Conservation (phyloP, 805 yeast species). For the Wickerhamomyces alni region DNA sequence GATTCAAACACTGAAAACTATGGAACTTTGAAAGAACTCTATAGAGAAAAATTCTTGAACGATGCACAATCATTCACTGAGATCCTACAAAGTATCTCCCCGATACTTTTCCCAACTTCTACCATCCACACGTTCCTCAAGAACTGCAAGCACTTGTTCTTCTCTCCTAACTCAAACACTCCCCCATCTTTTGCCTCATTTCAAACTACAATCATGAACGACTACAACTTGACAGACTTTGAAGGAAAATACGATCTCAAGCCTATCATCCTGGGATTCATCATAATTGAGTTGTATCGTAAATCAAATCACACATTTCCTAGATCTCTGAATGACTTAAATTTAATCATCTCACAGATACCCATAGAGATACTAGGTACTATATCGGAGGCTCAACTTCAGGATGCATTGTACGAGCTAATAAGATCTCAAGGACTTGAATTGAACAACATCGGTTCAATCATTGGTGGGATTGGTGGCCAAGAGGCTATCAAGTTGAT, state of each 20-base stretch:
- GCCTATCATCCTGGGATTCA: neutral
- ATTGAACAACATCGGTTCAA: slow-evolving; percentile 53
- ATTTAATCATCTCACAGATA: neutral
- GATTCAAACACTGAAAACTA: slow-evolving; percentile 65
- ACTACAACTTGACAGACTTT: neutral
- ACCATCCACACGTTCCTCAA: slow-evolving; percentile 50
- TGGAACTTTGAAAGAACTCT: slow-evolving; percentile 50
- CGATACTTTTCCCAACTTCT: slow-evolving; percentile 25
- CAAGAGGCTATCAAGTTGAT: slow-evolving; percentile 77
- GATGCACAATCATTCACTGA: slow-evolving; percentile 41
- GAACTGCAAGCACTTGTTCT: slow-evolving; percentile 43
- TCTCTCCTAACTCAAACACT: slow-evolving; percentile 3
- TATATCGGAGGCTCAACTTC: slow-evolving; percentile 26
- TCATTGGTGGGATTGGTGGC: slow-evolving; percentile 80
- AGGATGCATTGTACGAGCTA: slow-evolving; percentile 36
- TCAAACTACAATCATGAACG: slow-evolving; percentile 1
- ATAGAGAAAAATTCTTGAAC: slow-evolving; percentile 42
- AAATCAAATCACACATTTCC: neutral
- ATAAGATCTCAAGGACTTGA: slow-evolving; percentile 35
- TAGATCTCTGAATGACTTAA: slow-evolving; percentile 1
- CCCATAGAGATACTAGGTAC: neutral
- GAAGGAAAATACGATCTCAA: neutral
- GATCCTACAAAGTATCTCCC: slow-evolving; percentile 24
- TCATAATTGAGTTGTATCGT: neutral
- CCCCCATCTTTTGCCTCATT: neutral